These are phyloP conservation scores for Prunus padus DNA, from an alignment of 306 rosid genomes.

Conservation along the genomic window DNA sequence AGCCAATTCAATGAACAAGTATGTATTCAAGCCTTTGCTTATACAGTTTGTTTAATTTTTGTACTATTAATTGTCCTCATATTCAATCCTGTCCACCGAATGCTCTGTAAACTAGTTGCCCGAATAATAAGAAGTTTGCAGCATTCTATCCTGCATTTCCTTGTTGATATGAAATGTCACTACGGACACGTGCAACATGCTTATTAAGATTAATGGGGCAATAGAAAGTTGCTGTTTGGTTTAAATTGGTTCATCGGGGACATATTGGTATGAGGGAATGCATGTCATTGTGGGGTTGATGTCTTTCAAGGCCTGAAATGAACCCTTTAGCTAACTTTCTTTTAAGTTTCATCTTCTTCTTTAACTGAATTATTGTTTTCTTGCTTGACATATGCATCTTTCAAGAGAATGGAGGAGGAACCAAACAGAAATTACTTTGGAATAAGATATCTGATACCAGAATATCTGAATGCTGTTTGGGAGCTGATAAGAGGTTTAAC, in stretches of 20 bases:
- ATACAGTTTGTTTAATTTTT: background rate
- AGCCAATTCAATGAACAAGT: slow-evolving; percentile 54
- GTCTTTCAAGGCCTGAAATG: no score
- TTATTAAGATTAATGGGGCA: background rate
- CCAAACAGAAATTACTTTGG: slow-evolving; percentile 69
- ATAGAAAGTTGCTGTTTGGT: background rate
- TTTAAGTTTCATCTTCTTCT: slow-evolving; percentile 7
- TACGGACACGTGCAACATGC: background rate
- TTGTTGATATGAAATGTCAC: background rate
- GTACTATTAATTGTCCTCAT: background rate
- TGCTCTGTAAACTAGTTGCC: background rate
- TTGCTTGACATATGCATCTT: slow-evolving; percentile 18
- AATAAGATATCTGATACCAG: slow-evolving; percentile 35
- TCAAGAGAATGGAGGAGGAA: slow-evolving; percentile 57
- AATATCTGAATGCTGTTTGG: slow-evolving; percentile 65
- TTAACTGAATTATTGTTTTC: slow-evolving; percentile 10
- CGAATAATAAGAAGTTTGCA: background rate
- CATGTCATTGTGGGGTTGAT: background rate
- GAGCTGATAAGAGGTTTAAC: slow-evolving; percentile 61
- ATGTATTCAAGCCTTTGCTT: slow-evolving; percentile 18
- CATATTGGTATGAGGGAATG: background rate
- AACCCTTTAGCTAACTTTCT: background rate
- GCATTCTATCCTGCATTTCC: background rate
- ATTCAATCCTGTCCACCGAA: background rate
- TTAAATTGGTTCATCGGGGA: background rate